Conservation (phyloP, 2,329 filamentous ascomycete species). For the Diaporthe sp. region DNA sequence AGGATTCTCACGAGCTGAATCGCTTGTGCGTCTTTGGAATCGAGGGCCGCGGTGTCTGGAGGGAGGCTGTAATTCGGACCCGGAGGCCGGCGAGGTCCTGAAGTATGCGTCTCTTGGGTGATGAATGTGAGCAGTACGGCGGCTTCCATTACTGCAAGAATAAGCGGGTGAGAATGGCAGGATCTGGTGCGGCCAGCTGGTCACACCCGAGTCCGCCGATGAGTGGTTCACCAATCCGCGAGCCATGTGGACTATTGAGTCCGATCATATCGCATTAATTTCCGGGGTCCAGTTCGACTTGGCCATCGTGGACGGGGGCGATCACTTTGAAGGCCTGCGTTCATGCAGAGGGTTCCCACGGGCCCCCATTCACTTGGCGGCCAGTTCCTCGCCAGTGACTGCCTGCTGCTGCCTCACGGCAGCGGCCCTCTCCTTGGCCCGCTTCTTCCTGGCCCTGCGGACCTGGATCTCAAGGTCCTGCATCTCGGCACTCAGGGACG, state of each 20-base stretch:
- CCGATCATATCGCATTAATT: slow-evolving; percentile 24
- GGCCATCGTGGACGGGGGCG: background rate
- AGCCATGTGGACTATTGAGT: slow-evolving; percentile 15
- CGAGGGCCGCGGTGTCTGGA: background rate
- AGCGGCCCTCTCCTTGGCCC: slow-evolving; percentile 61
- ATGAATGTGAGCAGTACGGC: background rate
- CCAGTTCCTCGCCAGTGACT: slow-evolving; percentile 7
- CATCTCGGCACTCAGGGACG: slow-evolving; percentile 72
- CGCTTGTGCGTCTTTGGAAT: background rate
- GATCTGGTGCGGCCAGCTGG: slow-evolving; percentile 15
- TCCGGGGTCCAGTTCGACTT: background rate
- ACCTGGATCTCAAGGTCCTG: slow-evolving; percentile 77
- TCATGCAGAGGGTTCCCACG: background rate
- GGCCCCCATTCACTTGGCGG: slow-evolving; percentile 25
- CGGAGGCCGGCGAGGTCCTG: slow-evolving; percentile 21
- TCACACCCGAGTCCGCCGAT: slow-evolving; percentile 22
- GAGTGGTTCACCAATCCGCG: background rate
- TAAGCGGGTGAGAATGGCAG: slow-evolving; percentile 14
- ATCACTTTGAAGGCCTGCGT: background rate
- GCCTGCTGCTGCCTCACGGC: slow-evolving; percentile 47
- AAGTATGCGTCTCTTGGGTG: background rate
- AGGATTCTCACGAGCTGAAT: background rate
- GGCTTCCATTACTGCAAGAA: background rate
- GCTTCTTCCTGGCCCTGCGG: slow-evolving; percentile 70
- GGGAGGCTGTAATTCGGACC: background rate